Base-by-base conservation (phyloP, 2,329 filamentous ascomycete genomes). In the Coniella lustricola region DNA sequence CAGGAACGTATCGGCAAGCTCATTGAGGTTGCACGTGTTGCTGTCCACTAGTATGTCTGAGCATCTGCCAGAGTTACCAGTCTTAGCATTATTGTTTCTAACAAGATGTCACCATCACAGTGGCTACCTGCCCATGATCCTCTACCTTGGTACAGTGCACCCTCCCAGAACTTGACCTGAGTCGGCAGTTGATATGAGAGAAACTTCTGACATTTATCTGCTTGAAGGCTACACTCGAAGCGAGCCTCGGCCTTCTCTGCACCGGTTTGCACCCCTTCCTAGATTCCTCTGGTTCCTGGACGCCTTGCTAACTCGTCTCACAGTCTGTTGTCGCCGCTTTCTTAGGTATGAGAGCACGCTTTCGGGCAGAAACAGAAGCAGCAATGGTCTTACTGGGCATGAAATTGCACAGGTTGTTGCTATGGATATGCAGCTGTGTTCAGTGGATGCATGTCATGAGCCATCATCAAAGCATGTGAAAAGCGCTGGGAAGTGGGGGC, bases 1-100 rank as follows among this genome's bases (percentile, higher is more conserved):
- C 61, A 96, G 91, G 93, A 98, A 84, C 90, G 93, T 77, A 95
- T 98, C 71, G 84, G 87, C 64, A 91, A 90, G 77, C 79, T 97
- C 73, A 93, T 98, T 67, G 93, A 97, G 70, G 75, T 96, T 67
- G 93, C 90, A 54, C 83, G 90, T 63, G 84, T 96, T 62, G 90
- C 87, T 52, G 86, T 98, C 64, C 93, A 98, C 75, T 98, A 97
- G 89, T 94, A 81, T 57, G 85, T 65, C 22, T 33, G 43, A n/a
- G 17, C 9, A 44, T 36, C 25, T 5, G 14, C 8, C 20, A 40
- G 14, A 48, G 3, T n/a, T 14, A 7, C 3, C 10, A 7, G 18
- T 13, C 5, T 20, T 7, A 32, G 29, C 36, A 8, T 14, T n/a
- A 14, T 21, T 5, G 7, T 39, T 52, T 55, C 68, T 76, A 57